phyloP scores from a whole-genome alignment of 2,329 filamentous ascomycete genomes.

The Pyrenochaeta sp. region DNA sequence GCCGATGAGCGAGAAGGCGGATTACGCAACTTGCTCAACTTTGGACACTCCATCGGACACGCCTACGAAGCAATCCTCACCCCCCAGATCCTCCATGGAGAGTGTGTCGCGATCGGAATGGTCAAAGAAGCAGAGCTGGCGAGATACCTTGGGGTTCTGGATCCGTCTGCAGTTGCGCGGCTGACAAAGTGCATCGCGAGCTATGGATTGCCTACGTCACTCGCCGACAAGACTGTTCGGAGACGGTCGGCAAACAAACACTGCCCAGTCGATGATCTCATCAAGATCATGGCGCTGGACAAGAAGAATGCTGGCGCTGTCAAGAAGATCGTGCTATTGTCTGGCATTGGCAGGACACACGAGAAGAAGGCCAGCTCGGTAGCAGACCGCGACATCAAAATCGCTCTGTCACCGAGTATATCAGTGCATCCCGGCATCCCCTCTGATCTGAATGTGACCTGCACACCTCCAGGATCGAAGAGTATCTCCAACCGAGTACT shows the following conservation, averaged over 20 bases:
- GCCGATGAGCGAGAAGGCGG: slow-evolving; percentile 94
- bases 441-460: slow-evolving; percentile 70
- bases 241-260: slow-evolving; percentile 85
- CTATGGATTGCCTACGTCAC: slow-evolving; percentile 86
- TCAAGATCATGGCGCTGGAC: slow-evolving; percentile 95
- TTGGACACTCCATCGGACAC: slow-evolving; percentile 97
- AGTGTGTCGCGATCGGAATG: slow-evolving; percentile 97
- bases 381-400: slow-evolving; percentile 82
- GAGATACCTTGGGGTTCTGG: slow-evolving; percentile 84
- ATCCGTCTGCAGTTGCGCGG: slow-evolving; percentile 86
- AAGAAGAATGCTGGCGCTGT: slow-evolving; percentile 97
- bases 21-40: slow-evolving; percentile 92
- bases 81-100: slow-evolving; percentile 93
- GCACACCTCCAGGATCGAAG: slow-evolving; percentile 93
- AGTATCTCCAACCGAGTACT: slow-evolving; percentile 96
- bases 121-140: slow-evolving; percentile 96
- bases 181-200: slow-evolving; percentile 93
- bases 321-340: slow-evolving; percentile 95
- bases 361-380: slow-evolving; percentile 90
- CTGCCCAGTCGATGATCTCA: slow-evolving; percentile 84
- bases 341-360: slow-evolving; percentile 85
- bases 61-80: slow-evolving; percentile 95
- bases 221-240: slow-evolving; percentile 83
- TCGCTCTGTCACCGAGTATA: slow-evolving; percentile 82
- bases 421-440: slow-evolving; percentile 77